Evolutionary conservation across 78 protist species (phyloP).

Genomic region (Monocercomonoides exilis): DNA sequence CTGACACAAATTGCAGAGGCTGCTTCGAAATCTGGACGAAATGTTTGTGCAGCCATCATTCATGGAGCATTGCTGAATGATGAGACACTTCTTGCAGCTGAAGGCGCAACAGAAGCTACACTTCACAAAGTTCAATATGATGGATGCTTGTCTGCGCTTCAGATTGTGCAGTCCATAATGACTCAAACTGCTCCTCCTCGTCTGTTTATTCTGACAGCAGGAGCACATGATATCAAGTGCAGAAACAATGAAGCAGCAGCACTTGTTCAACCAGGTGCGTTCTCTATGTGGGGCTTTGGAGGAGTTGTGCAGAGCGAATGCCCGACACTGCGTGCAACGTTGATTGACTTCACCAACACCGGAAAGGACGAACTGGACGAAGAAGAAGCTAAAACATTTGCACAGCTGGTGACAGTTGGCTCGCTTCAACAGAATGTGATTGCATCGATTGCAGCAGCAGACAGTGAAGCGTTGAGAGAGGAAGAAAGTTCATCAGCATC

Average conservation of each 20-base stretch:
- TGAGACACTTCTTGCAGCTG: neutral
- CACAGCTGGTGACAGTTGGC: neutral
- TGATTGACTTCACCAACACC: neutral
- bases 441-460: neutral
- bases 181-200: neutral
- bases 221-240: neutral
- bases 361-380: neutral
- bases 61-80: neutral
- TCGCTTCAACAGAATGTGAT: too few species aligned
- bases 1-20: neutral
- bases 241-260: neutral
- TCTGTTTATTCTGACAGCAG: conserved; percentile 1
- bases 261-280: neutral
- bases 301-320: neutral
- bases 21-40: neutral
- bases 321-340: neutral
- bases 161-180: neutral
- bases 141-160: neutral
- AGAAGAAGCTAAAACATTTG: neutral
- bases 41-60: neutral
- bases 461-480: neutral
- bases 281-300: neutral
- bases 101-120: neutral
- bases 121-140: neutral
- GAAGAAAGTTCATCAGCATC: too few species aligned